Evolutionary conservation across 345 rosid genomes (phyloP), one percentile per base, ranked within the genome.

Genomic region (Pugionium dolabratum): DNA sequence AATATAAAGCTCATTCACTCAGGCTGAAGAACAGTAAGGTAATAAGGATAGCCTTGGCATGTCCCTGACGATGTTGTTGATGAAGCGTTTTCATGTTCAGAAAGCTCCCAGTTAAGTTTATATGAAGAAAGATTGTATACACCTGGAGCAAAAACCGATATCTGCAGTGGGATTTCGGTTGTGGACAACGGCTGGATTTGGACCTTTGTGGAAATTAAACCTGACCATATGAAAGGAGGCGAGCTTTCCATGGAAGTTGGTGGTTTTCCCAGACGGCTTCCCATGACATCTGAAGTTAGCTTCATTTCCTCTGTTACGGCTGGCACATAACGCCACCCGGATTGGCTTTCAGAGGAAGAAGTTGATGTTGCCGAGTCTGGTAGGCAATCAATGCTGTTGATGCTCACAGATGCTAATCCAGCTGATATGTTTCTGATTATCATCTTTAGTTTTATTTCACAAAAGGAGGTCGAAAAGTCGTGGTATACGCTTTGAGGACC

Each of bases 151-250:
- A 94, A 91, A 61, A 84, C 72, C 25, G 86, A 86, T 55, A 91
- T 71, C 83, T 81, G 82, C 72, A 91, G 85, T 18, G 88, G 85
- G 71, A 89, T 74, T 76, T 79, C 83, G 0, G 59, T 40, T 6
- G 82, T 72, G 11, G 96, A 89, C 66, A 70, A 41, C 9, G 99
- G 90, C 70, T 76, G 79, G 47, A 87, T 71, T 62, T 34, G 72
- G 61, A 83, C 72, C 56, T 72, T 84, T 52, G 88, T 87, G 29
- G 83, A 80, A 70, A 91, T 87, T 49, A 95, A 77, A 41, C 88
- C 96, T 44, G 86, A 83, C 99, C 97, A 94, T 43, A 85, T 72
- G 75, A 84, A 85, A 1, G 94, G 87, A 34, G 83, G 71, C 35
- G 77, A 84, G 44, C 84, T 83, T 68, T 82, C 90, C 25, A 78